A percentile compares a stretch with the other conserved stretches of the same genome.
Evolutionary conservation across 2,329 filamentous ascomycete genomes (phyloP).

Genomic region (Talaromyces sp.): DNA sequence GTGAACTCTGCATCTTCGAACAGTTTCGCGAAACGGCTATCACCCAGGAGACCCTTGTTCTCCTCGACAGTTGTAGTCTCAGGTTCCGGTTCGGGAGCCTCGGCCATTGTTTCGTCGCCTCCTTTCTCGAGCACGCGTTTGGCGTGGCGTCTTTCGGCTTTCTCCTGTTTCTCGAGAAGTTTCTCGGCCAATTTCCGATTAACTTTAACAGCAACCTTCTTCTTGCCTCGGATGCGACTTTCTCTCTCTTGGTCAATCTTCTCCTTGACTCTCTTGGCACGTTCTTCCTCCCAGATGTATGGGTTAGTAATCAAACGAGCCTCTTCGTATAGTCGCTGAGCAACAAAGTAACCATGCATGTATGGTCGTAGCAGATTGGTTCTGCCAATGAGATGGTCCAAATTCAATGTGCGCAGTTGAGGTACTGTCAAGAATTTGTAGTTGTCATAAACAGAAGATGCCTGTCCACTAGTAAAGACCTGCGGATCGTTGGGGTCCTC

Average conservation of each 20-base stretch:
- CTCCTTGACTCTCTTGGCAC: constrained; percentile 84
- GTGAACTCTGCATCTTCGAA: constrained; percentile 93
- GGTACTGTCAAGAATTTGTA: constrained; percentile 95
- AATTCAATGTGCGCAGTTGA: constrained; percentile 78
- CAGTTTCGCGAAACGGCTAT: constrained; percentile 80
- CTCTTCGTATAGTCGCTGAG: constrained; percentile 92
- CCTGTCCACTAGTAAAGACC: constrained; percentile 43
- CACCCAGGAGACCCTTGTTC: constrained; percentile 67
- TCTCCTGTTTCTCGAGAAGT: constrained; percentile 59
- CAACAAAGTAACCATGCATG: constrained; percentile 99
- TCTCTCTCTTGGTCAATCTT: constrained; percentile 98
- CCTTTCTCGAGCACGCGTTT: constrained; percentile 53
- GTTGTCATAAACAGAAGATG: constrained; percentile 89
- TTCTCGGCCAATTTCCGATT: constrained; percentile 67
- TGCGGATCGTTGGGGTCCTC: constrained; percentile 68
- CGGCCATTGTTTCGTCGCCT: constrained; percentile 49
- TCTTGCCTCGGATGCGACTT: constrained; percentile 86
- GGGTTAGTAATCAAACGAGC: constrained; percentile 90
- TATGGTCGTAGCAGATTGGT: constrained; percentile 88
- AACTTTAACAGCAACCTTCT: constrained; percentile 87
- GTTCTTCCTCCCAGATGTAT: constrained; percentile 88
- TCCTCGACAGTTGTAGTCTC: constrained; percentile 25
- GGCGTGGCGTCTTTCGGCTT: constrained; percentile 46
- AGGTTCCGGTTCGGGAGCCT: constrained; percentile 30
- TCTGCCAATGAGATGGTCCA: constrained; percentile 85